Percentiles rank a stretch among this genome's conserved stretches.
phyloP scores from a whole-genome alignment of 2,329 filamentous ascomycete species.

The Aspergillus viridinutans region DNA sequence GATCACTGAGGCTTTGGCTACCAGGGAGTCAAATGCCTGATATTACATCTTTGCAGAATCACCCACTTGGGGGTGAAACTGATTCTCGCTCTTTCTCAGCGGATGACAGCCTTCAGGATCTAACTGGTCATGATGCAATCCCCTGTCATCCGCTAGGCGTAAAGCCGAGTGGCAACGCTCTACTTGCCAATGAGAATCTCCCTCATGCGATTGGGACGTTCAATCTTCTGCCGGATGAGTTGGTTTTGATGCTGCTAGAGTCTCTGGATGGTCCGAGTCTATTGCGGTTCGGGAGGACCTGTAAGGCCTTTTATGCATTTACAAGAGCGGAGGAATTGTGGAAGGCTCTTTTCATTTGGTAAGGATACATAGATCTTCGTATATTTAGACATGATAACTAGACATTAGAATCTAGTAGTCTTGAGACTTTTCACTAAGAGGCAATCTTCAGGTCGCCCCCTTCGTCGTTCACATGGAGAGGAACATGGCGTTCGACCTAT shows the following conservation, averaged over 20 bases:
- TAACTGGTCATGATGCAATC: slow-evolving; percentile 54
- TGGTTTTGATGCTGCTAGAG: slow-evolving; percentile 72
- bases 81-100: slow-evolving; percentile 2
- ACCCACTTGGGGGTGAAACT: slow-evolving; percentile 14
- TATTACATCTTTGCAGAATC: slow-evolving; percentile 26
- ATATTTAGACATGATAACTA: not conserved
- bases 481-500: slow-evolving; percentile 79
- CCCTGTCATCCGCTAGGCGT: slow-evolving; percentile 77
- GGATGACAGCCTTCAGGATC: slow-evolving; percentile 24
- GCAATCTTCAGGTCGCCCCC: slow-evolving; percentile 23
- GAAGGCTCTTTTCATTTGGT: slow-evolving; percentile 81
- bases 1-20: not conserved
- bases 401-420: slow-evolving; percentile 1
- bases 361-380: slow-evolving; percentile 44
- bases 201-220: slow-evolving; percentile 64
- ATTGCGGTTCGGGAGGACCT: slow-evolving; percentile 66
- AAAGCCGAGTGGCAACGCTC: slow-evolving; percentile 81
- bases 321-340: slow-evolving; percentile 81
- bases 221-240: slow-evolving; percentile 70
- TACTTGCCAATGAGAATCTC: slow-evolving; percentile 63
- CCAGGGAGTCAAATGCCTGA: slow-evolving; percentile 26
- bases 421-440: slow-evolving; percentile 14
- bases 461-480: slow-evolving; percentile 62
- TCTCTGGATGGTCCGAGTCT: slow-evolving; percentile 63
- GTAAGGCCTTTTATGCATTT: slow-evolving; percentile 83